A percentile compares a stretch with the other conserved stretches of the same genome.
Conservation (phyloP, 441 rosid genomes). For the Melianthus villosus region DNA sequence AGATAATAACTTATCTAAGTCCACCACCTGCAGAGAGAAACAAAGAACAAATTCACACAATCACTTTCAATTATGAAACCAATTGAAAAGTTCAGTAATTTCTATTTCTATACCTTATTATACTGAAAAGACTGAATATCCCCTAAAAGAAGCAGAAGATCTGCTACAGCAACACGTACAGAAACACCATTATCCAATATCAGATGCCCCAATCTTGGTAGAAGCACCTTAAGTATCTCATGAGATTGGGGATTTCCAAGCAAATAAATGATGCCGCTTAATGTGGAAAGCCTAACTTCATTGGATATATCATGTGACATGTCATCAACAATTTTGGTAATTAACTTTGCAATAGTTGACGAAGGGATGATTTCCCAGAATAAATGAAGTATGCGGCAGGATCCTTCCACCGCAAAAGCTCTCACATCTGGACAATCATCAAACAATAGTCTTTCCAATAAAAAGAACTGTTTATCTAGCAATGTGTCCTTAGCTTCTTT, state of each 20-base stretch:
- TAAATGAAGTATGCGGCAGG: constrained; percentile 66
- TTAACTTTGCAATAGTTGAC: constrained; percentile 58
- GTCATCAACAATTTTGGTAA: constrained; percentile 50
- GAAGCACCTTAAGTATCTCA: constrained; percentile 77
- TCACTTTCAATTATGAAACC: too few species aligned
- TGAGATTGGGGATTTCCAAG: constrained; percentile 81
- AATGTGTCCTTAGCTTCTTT: constrained; percentile 73
- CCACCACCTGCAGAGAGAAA: constrained; percentile 46
- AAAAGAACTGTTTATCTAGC: constrained; percentile 69
- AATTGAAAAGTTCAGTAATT: too few species aligned
- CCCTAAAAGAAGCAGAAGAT: constrained; percentile 60
- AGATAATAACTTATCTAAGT: constrained; percentile 44
- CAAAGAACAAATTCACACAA: constrained; percentile 11
- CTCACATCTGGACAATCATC: constrained; percentile 86
- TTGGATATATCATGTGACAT: constrained; percentile 58
- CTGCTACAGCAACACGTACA: constrained; percentile 47
- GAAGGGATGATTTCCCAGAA: constrained; percentile 93
- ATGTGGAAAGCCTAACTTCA: constrained; percentile 73
- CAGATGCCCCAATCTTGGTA: constrained; percentile 65
- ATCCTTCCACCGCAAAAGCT: constrained; percentile 89
- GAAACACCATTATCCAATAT: constrained; percentile 47
- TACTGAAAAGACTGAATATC: constrained; percentile 65
- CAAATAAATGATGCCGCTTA: constrained; percentile 70
- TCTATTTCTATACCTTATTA: constrained; percentile 62
- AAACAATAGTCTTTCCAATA: constrained; percentile 57